Base-by-base conservation (phyloP, 495 filamentous ascomycete species). In the Lophiotrema nucula region DNA sequence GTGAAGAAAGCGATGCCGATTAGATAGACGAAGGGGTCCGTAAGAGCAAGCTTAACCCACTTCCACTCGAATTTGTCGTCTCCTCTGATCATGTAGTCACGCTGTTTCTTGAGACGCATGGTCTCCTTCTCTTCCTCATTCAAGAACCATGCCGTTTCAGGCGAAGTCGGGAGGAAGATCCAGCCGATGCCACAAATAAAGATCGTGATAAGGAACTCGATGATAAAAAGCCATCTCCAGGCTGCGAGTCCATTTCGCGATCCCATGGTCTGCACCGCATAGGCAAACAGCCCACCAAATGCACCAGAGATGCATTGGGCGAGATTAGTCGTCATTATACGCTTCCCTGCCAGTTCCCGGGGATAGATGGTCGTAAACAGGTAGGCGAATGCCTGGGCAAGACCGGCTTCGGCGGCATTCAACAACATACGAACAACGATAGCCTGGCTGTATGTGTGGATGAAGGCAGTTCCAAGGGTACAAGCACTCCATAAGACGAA, bases 201-300 rank as follows among this genome's bases (percentile, higher is more conserved):
- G n/a, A 64, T 55, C 1, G 58, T 58, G 25, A 64, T 47, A 22
- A 24, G 37, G 12, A 25, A 44, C 27, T 68, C 64, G 22, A 66
- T 44, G 43, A 63, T 55, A 44, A 63, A 63, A 12, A 60, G 42
- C 66, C 61, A 67, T 16, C 62, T 11, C 57, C 56, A 65, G 21
- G 49, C 39, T 4, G 47, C 47, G 23, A 65, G 42, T 8, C 58
- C 61, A 39, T 24, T 13, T 21, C 38, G 44, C 12, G 35, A 37
- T 11, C 52, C 56, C 55, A 64, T 62, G 21, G 18, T 47, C 46
- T 56, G 57, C 3, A 65, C 37, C 22, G n/a, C 58, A 45, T 62
- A 64, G 10, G 61, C 62, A 27, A 65, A 28, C n/a, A 65, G 47
- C n/a, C 62, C 62, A 16, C 62, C 62, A 47, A 65, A 65, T 19